These are phyloP conservation scores for Fusarium gaditjirri DNA, from an alignment of 2,329 filamentous ascomycete species.

Conservation along the genomic window DNA sequence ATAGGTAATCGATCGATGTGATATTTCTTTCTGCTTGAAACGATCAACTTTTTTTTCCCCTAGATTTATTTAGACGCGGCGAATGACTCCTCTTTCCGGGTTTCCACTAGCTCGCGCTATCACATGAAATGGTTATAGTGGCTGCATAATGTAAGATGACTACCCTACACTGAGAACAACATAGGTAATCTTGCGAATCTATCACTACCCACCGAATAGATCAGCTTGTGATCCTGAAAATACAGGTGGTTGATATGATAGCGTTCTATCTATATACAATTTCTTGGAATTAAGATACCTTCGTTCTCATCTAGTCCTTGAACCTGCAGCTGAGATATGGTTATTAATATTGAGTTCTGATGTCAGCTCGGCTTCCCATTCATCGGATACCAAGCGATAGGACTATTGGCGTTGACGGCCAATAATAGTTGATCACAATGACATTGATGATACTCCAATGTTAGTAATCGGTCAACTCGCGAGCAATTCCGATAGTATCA, in stretches of 20 bases:
- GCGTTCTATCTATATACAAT: no score
- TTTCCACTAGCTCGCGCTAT: constrained; percentile 29
- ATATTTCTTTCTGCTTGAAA: neutral
- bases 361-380: neutral
- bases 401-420: neutral
- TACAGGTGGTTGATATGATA: neutral
- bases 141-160: neutral
- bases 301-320: no score
- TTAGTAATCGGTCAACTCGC: no score
- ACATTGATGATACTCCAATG: no score
- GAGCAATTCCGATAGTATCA: neutral
- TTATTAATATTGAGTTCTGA: neutral
- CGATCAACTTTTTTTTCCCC: constrained; percentile 26
- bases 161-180: constrained; percentile 10
- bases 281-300: no score
- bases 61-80: constrained; percentile 12
- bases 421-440: neutral
- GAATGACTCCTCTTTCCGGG: constrained; percentile 32
- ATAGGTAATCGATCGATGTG: neutral
- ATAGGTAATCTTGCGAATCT: no score
- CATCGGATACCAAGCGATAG: neutral
- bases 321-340: neutral
- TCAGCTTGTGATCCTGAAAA: neutral
- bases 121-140: constrained; percentile 22
- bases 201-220: neutral